Evolutionary conservation across 257 asterid species (phyloP).

Genomic region (Salvia hispanica): DNA sequence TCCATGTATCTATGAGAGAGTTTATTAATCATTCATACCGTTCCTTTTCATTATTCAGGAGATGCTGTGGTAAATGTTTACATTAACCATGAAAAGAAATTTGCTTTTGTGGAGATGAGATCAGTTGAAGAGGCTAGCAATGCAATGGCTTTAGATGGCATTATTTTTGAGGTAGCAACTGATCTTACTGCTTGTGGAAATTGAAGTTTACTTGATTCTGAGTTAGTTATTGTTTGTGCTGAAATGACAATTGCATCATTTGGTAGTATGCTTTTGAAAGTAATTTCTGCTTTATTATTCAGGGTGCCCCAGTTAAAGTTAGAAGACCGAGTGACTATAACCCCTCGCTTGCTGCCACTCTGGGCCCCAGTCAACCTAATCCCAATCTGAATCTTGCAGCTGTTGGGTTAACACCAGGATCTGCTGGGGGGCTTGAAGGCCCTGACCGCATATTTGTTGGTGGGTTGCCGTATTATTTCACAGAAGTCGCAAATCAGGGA

Average conservation of each 20-base stretch:
- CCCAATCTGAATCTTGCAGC: slow-evolving; percentile 87
- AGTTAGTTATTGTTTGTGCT: slow-evolving; percentile 12
- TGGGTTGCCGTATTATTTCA: slow-evolving; percentile 94
- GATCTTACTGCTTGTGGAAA: slow-evolving; percentile 2
- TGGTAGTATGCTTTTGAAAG: background rate
- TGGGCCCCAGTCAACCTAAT: slow-evolving; percentile 96
- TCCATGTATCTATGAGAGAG: background rate
- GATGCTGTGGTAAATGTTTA: slow-evolving; percentile 98
- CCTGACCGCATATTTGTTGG: slow-evolving; percentile 98
- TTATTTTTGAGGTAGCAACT: slow-evolving; percentile 77
- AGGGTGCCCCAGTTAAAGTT: slow-evolving; percentile 99
- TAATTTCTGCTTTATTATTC: slow-evolving; percentile 21
- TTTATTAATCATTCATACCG: background rate
- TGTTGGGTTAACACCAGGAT: slow-evolving; percentile 91
- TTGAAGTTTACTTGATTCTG: background rate
- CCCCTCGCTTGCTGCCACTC: slow-evolving; percentile 95
- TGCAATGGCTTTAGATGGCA: slow-evolving; percentile 97
- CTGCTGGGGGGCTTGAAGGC: slow-evolving; percentile 95
- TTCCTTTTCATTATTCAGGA: slow-evolving; percentile 51
- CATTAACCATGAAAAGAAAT: slow-evolving; percentile 90
- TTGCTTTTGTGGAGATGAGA: slow-evolving; percentile 98
- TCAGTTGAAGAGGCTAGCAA: slow-evolving; percentile 99
- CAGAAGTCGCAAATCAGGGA: slow-evolving; percentile 92
- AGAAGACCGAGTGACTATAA: slow-evolving; percentile 98
- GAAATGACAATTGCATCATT: background rate